Evolutionary conservation across 768 basidiomycete species (phyloP), one percentile per base, ranked within the genome.

Genomic region (Suillus fuscotomentosus): DNA sequence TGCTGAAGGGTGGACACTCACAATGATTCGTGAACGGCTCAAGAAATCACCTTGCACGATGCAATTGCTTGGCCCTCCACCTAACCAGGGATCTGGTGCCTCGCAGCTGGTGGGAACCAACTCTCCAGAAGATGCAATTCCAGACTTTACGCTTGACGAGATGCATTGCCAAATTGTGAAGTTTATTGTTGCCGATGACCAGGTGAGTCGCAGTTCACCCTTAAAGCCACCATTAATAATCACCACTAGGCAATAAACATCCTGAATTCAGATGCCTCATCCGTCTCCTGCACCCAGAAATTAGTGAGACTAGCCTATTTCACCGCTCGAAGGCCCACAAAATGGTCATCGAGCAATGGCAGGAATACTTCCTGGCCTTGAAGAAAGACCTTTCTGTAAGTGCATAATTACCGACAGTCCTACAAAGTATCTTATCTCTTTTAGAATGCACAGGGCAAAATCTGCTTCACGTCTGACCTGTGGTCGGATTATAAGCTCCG

Each of bases 401-500:
- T 64, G 55, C 6, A 43, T 63, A 34, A 6, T 59, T 63, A 7
- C 24, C 9, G 13, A 31, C 15, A 8, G 1, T 45, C 20, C 3
- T 63, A 14, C 3, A 5, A 42, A 31, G n/a, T 59, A 56, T 9
- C 47, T 31, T 14, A 34, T 38, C n/a, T 5, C 47, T 20, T 47
- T 34, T 59, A 79, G 62, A 43, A n/a, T 20, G 4, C 41, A 0
- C 22, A 54, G 3, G 62, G 54, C 2, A n/a, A 63, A 41, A 27
- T 63, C 13, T 63, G 73, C 1, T 73, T 73, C n/a, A 80, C 78
- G 7, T 67, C 66, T 17, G 78, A 80, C 56, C 65, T 79, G 3
- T 82, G 80, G 80, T 71, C 64, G 20, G 67, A 74, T 42, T 54
- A 60, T 1, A 67, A 70, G 48, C 72, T 75, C 20, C 15, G 31